Evolutionary conservation across 768 basidiomycete species (phyloP), one percentile per base, ranked within the genome.

Genomic region (Mycena crocata): DNA sequence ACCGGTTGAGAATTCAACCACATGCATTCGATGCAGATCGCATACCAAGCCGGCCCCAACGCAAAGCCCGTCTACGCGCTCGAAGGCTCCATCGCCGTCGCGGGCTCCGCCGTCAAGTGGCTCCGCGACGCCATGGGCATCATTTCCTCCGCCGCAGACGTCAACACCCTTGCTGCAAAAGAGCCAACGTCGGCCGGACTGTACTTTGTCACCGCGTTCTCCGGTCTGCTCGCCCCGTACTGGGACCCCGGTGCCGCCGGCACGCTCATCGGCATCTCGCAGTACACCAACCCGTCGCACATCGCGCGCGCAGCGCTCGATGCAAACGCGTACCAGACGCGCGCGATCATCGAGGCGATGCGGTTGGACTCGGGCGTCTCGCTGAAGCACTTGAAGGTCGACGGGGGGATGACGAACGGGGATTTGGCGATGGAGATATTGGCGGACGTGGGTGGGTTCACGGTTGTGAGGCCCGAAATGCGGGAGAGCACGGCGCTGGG

Each of bases 381-480:
- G 50, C 85, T 98, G 58, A 90, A 91, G 74, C 86, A 92, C 71
- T 89, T 99, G 68, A 96, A 92, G 77, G 97, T 99, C 37, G 98
- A 99, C 77, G 98, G 98, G n/a, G 95, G 96, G 19, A 96, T 98
- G 93, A 98, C 96, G 14, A 97, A 96, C 70, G 93, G 94, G 35
- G 94, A 97, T 74, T 78, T 93, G 31, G 93, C 91, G 62, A 94
- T 97, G 95, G 84, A 87, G 72, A 82, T 96, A 50, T 85, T 96
- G 65, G 94, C 94, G 5, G 92, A 98, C 76, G 83, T 97, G 45
- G 95, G 96, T 32, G 97, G 96, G 17, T 96, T 98, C 80, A 89
- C 88, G 31, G 94, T 99, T 68, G 83, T 96, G 64, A 85, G 98
- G 59, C 98, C 97, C 14, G 91, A 94, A 75, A 99, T 99, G 98